Percentiles rank a stretch among this genome's conserved stretches.
These are phyloP conservation scores for Mycena olivaceomarginata DNA, from an alignment of 768 basidiomycete genomes.

Conservation along the genomic window DNA sequence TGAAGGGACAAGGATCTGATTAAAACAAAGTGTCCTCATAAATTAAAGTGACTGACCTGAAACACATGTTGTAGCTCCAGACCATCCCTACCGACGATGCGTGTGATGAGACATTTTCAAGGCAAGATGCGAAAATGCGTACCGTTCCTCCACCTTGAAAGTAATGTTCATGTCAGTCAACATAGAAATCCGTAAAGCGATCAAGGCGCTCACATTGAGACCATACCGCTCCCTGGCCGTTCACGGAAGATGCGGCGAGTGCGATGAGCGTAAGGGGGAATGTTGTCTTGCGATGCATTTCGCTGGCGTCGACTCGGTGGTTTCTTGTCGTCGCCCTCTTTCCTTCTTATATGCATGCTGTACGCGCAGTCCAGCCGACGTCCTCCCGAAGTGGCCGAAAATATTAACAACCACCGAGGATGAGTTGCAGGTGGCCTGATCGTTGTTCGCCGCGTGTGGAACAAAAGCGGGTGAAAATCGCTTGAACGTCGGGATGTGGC, in stretches of 20 bases:
- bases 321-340: neutral
- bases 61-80: constrained; percentile 17
- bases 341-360: neutral
- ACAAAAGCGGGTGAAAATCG: neutral
- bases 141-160: constrained; percentile 3
- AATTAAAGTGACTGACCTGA: neutral
- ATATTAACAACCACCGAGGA: neutral
- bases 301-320: neutral
- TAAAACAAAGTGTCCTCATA: no score
- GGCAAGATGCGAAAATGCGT: neutral
- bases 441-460: constrained; percentile 3
- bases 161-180: no score
- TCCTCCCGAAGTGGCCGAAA: neutral
- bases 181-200: neutral
- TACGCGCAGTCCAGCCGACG: neutral
- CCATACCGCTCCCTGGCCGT: neutral
- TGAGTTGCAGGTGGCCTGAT: neutral
- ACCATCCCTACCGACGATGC: neutral
- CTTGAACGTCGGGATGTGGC: constrained; percentile 6
- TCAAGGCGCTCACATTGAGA: neutral
- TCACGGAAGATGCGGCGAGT: neutral
- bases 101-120: neutral
- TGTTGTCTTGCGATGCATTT: neutral
- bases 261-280: neutral
- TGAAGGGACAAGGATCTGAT: neutral